Conservation (phyloP, 2,329 filamentous ascomycete species). For the Dactylellina parvicollis region DNA sequence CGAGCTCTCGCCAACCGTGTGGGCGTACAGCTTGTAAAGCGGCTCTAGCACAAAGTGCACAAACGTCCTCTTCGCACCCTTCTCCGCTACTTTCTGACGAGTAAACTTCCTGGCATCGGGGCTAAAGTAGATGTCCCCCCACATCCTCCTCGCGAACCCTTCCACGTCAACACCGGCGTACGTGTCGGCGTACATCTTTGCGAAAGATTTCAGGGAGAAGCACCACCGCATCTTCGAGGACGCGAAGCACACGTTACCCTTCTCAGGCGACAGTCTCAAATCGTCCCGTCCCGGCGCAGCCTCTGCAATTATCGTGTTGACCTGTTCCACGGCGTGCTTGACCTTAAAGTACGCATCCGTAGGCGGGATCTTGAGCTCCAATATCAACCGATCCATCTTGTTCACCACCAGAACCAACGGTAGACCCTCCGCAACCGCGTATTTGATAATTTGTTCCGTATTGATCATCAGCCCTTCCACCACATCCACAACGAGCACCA, state of each 20-base stretch:
- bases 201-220: conserved; percentile 92
- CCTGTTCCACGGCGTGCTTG: conserved; percentile 97
- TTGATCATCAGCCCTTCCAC: conserved; percentile 99
- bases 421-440: conserved; percentile 88
- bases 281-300: conserved; percentile 80
- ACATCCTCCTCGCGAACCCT: conserved; percentile 85
- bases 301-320: conserved; percentile 94
- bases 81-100: conserved; percentile 78
- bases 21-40: conserved; percentile 88
- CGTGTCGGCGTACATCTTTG: conserved; percentile 92
- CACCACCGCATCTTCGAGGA: conserved; percentile 96
- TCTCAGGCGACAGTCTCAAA: conserved; percentile 88
- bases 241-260: conserved; percentile 97
- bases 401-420: conserved; percentile 92
- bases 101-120: conserved; percentile 89
- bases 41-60: conserved; percentile 95
- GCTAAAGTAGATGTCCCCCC: conserved; percentile 98
- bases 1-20: conserved; percentile 86
- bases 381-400: conserved; percentile 94
- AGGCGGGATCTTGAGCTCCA: conserved; percentile 92
- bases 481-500: conserved; percentile 93
- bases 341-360: conserved; percentile 98
- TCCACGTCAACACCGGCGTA: conserved; percentile 82
- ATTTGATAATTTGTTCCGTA: conserved; percentile 96
- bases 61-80: conserved; percentile 83